phyloP scores from a whole-genome alignment of 2,329 filamentous ascomycete species.

The Pochonia chlamydosporia region DNA sequence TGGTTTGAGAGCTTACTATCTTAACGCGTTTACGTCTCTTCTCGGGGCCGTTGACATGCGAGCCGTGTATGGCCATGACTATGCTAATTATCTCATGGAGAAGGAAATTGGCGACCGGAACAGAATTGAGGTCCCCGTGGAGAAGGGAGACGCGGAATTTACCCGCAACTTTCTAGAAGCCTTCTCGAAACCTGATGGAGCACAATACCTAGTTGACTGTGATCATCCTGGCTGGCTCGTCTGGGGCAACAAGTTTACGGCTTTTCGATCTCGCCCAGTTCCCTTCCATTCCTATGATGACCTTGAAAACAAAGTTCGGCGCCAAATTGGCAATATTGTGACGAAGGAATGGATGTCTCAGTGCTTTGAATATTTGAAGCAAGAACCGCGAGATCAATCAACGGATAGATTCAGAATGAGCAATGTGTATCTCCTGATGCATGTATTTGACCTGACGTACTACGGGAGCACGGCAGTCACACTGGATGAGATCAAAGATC shows the following conservation, averaged over 20 bases:
- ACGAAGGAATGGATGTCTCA: conserved; percentile 80
- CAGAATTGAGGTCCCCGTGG: conserved; percentile 67
- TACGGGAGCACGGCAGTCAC: conserved; percentile 70
- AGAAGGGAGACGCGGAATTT: conserved; percentile 69
- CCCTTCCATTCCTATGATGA: conserved; percentile 72
- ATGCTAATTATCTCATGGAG: conserved; percentile 78
- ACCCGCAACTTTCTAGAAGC: conserved; percentile 71
- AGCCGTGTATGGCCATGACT: conserved; percentile 78
- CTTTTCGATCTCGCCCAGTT: conserved; percentile 65
- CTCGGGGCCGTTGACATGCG: conserved; percentile 87
- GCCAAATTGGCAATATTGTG: conserved; percentile 73
- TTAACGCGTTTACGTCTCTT: conserved; percentile 66
- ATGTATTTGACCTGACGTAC: conserved; percentile 85
- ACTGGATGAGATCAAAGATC: conserved; percentile 81
- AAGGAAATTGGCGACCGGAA: conserved; percentile 68
- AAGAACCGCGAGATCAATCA: conserved; percentile 79
- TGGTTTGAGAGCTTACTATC: conserved; percentile 73
- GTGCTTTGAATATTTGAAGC: conserved; percentile 91
- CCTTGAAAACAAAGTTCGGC: conserved; percentile 65
- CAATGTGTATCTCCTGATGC: conserved; percentile 79
- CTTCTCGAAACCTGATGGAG: conserved; percentile 62
- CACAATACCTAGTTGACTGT: conserved; percentile 84
- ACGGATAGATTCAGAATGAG: conserved; percentile 87
- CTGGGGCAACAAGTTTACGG: conserved; percentile 84
- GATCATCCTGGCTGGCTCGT: conserved; percentile 96